A percentile compares a stretch with the other conserved stretches of the same genome.
Conservation (phyloP, 371 early-diverging fungal genomes). For the Mucor racemosus region DNA sequence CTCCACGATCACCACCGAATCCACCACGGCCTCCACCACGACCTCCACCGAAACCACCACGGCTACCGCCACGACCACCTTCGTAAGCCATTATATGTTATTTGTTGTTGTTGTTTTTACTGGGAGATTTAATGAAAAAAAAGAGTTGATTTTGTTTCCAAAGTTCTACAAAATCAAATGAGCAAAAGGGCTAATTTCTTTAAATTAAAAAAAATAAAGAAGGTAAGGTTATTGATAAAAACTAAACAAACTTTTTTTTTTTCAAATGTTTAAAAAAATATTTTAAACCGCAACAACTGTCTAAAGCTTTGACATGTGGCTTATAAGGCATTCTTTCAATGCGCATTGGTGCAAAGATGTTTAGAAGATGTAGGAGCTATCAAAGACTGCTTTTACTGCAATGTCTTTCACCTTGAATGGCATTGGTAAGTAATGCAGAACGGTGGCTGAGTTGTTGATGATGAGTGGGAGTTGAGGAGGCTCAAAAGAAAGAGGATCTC, state of each 20-base stretch:
- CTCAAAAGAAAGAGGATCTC: too few species aligned
- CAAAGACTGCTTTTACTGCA: conserved; percentile 1
- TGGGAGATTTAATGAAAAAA: not conserved
- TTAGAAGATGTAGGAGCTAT: not conserved
- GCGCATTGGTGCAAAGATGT: conserved; percentile 1
- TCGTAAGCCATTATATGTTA: conserved; percentile 35
- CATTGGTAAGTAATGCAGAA: not conserved
- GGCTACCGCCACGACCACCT: conserved; percentile 47
- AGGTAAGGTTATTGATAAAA: not conserved
- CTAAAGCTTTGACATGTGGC: conserved; percentile 19
- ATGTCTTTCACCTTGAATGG: not conserved
- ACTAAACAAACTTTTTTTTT: not conserved
- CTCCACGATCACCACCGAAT: conserved; percentile 53
- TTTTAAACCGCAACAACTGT: conserved; percentile 10
- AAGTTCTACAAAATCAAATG: conserved; percentile 2
- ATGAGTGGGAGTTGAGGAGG: not conserved
- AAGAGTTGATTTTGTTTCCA: conserved; percentile 6
- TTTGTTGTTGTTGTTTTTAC: not conserved
- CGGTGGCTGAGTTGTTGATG: conserved; percentile 19
- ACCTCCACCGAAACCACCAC: conserved; percentile 34
- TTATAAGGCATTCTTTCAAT: conserved; percentile 2
- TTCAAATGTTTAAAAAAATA: conserved; percentile 6
- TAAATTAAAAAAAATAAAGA: not conserved
- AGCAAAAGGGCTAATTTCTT: not conserved
- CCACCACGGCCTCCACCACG: conserved; percentile 54